phyloP scores from a whole-genome alignment of 2,329 filamentous ascomycete species.

The Zymoseptoria ardabiliae region DNA sequence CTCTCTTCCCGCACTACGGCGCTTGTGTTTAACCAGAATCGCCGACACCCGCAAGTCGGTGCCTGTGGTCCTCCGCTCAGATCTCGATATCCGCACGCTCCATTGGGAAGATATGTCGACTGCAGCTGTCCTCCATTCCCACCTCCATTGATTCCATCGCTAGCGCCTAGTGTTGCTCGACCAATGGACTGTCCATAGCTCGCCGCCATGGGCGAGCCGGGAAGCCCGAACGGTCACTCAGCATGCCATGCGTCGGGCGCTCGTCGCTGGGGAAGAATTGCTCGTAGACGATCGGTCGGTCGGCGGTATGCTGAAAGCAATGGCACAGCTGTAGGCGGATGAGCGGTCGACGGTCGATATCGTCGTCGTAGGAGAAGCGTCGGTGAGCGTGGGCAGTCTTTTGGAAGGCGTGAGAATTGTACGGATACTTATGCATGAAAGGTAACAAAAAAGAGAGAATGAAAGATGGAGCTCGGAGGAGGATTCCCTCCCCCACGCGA shows the following conservation, averaged over 20 bases:
- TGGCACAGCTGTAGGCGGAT: background rate
- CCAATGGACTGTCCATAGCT: slow-evolving; percentile 15
- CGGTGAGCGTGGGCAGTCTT: background rate
- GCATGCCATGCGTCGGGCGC: slow-evolving; percentile 21
- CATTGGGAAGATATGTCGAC: slow-evolving; percentile 37
- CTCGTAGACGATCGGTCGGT: slow-evolving; percentile 2
- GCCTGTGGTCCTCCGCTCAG: slow-evolving; percentile 36
- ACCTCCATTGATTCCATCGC: background rate
- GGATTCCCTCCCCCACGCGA: background rate
- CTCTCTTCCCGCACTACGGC: slow-evolving; percentile 16
- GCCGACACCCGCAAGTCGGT: slow-evolving; percentile 45
- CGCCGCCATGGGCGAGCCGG: slow-evolving; percentile 31
- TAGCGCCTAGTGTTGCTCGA: slow-evolving; percentile 16
- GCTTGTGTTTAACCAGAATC: slow-evolving; percentile 41
- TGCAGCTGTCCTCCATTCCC: slow-evolving; percentile 11
- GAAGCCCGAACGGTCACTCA: slow-evolving; percentile 22
- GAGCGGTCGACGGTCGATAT: background rate
- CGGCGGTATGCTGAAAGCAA: slow-evolving; percentile 1
- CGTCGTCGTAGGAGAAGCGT: background rate
- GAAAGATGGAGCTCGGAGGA: background rate
- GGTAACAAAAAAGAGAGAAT: background rate
- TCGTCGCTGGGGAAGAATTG: background rate
- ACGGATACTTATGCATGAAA: background rate
- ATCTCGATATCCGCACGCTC: slow-evolving; percentile 47
- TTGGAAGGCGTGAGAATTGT: background rate